phyloP scores from a whole-genome alignment of 352 stramenopile genomes.

The Thalassiosira hispida region DNA sequence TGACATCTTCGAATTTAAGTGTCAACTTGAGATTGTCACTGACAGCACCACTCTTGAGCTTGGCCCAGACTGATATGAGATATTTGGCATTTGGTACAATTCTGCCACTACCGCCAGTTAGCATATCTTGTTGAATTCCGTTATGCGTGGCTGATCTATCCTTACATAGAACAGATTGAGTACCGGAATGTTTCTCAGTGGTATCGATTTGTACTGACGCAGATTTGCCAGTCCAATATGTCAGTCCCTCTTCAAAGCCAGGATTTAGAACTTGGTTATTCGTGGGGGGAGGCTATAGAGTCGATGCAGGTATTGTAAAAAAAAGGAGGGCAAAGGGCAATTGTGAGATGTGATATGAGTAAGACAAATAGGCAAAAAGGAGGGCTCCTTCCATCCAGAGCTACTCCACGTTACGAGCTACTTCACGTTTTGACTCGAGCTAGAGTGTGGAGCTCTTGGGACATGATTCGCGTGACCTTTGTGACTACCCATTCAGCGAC shows the following conservation, averaged over 20 bases:
- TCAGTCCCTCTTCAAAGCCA: neutral
- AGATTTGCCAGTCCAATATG: too few species aligned
- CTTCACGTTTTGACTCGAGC: too few species aligned
- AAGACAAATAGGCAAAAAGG: too few species aligned
- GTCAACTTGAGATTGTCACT: conserved; percentile 4
- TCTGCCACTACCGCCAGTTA: neutral
- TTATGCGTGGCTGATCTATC: neutral
- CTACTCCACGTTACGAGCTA: too few species aligned
- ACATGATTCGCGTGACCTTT: too few species aligned
- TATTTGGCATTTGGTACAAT: neutral
- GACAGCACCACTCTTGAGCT: conserved; percentile 2
- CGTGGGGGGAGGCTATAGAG: too few species aligned
- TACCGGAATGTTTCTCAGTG: neutral
- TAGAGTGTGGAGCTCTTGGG: too few species aligned
- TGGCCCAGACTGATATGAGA: conserved; percentile 3
- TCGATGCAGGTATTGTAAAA: too few species aligned
- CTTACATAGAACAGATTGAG: neutral
- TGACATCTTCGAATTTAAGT: neutral
- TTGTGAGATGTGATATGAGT: too few species aligned
- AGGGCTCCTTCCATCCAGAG: too few species aligned
- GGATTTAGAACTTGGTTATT: conserved; percentile 1
- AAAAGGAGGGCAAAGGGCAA: too few species aligned
- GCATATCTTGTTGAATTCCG: conserved; percentile 4
- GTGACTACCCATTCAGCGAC: too few species aligned
- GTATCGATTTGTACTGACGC: neutral